These are phyloP conservation scores for Penicillium argentinense DNA, from an alignment of 495 filamentous ascomycete genomes.

Conservation along the genomic window DNA sequence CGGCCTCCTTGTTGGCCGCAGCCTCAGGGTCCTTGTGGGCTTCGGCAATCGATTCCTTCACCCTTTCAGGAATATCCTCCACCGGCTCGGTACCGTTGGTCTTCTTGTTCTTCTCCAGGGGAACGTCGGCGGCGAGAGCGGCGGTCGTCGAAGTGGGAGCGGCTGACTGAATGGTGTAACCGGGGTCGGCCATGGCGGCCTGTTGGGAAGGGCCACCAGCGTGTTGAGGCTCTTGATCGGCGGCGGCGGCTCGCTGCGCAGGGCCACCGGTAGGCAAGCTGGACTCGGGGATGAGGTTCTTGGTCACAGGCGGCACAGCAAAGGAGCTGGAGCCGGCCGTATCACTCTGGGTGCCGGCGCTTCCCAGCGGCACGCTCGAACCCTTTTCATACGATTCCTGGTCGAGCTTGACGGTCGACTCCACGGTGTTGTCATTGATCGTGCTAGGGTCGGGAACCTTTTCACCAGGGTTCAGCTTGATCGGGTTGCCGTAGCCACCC, in stretches of 20 bases:
- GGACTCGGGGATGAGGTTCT: slow-evolving; percentile 79
- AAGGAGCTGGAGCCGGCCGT: slow-evolving; percentile 37
- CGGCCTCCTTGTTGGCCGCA: slow-evolving; percentile 61
- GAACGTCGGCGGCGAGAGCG: slow-evolving; percentile 67
- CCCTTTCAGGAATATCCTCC: slow-evolving; percentile 63
- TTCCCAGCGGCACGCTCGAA: slow-evolving; percentile 47
- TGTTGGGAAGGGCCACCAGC: slow-evolving; percentile 28
- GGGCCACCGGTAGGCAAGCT: slow-evolving; percentile 67
- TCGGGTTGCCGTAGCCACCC: slow-evolving; percentile 73
- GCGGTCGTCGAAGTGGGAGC: slow-evolving; percentile 71
- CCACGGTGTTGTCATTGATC: slow-evolving; percentile 45
- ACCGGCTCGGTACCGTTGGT: slow-evolving; percentile 42
- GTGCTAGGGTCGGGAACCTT: slow-evolving; percentile 65
- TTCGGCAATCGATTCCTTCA: slow-evolving; percentile 69
- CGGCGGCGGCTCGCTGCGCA: slow-evolving; percentile 16
- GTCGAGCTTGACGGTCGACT: slow-evolving; percentile 68
- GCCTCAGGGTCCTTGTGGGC: slow-evolving; percentile 69
- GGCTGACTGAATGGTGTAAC: slow-evolving; percentile 65
- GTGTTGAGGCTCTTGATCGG: slow-evolving; percentile 6
- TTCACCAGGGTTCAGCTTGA: slow-evolving; percentile 77
- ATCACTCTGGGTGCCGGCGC: slow-evolving; percentile 18
- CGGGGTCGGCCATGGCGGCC: slow-evolving; percentile 41
- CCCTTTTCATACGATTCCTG: slow-evolving; percentile 80
- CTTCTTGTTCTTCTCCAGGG: slow-evolving; percentile 61
- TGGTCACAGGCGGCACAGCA: slow-evolving; percentile 59